Base-by-base conservation (phyloP, 1,139 yeast species). In the Debaryomyces nepalensis region DNA sequence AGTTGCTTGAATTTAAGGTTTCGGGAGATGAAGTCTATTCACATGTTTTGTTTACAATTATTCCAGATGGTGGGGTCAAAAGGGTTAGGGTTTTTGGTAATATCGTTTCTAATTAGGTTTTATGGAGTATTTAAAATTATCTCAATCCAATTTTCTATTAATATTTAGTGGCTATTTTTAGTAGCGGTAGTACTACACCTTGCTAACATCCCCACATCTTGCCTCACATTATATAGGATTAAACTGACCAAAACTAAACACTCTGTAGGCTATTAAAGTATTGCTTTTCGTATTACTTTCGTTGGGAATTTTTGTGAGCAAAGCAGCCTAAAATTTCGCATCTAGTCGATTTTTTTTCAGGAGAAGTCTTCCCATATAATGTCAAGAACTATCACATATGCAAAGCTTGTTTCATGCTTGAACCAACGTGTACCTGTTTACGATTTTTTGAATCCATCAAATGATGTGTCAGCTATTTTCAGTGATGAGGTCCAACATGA, bases 21-120 rank as follows among this genome's bases (percentile, higher is more conserved):
- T 53, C 59, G 16, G 55, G 57, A 24, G 53, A 55, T 10, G 54
- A 52, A 3, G 48, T 49, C 4, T 74, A 60, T 53, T 76, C 93
- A 5, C 96, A 89, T 58, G 87, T 89, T 24, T 79, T 83, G 58
- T 62, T 91, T 52, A 82, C 88, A 12, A 86, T 91, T 61, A 86
- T 90, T 49, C 98, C 98, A 22, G 98, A 91, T 58, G 98, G 98
- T 41, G 98, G 98, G 48, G 89, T 90, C 44, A 91, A 91, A 73
- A 79, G 98, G 62, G 68, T 91, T 33, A 78, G 96, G 52, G 93
- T 89, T 22, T 79, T 80, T 58, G 98, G 97, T 27, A 72, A 77
- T 18, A 66, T 77, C 42, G 57, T 37, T 31, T 45, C 37, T 20
- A 37, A 37, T 19, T 38, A 22, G 19, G 15, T 20, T 14, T 12